Base-by-base conservation (phyloP, 139 green algal species). In the Auxenochlorella pyrenoidosa region DNA sequence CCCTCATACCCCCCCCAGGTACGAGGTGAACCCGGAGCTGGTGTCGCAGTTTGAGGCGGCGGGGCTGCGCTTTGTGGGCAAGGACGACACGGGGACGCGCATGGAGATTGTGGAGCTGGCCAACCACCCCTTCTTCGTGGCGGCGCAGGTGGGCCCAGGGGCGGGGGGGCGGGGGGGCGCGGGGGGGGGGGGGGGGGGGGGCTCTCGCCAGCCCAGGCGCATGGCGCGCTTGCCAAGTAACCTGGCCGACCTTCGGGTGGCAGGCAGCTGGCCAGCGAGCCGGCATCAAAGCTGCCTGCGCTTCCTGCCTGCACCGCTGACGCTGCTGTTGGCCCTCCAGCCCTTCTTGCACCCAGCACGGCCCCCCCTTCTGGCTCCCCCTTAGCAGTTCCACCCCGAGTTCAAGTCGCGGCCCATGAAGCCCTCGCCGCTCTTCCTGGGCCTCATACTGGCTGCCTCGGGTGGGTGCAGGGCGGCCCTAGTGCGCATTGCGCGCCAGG, bases 91-190 rank as follows among this genome's bases (percentile, higher is more conserved):
- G 12, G 95, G 94, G 3, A 90, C 93, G 79, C 95, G 98, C 80
- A 99, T 99, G 98, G 98, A 99, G 94, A 98, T 99, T 85, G 80
- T 98, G 58, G 98, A 99, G 94, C 89, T 99, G 73, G 47, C 77
- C 13, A 79, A 87, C 4, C 97, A 99, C 89, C 95, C 95, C 8
- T 99, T 96, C 93, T 99, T 94, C 87, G 92, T 99, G 60, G 97
- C 91, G 15, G 92, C 93, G 26, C 79, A 88, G 84, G 84, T 83
- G 38, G 16, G 19, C 3, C 4, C 38, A 41, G 54, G 44, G 72
- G 12, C 54, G n/a, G 70, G 47, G 34, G 41, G 44, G 8, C 6
- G 21, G 40, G 82, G 19, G 24, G 82, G 22, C n/a, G 54, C 44
- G 54, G n/a, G n/a, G n/a, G n/a, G n/a, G n/a, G n/a, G n/a, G n/a